Base-by-base conservation (phyloP, 257 asterid species). In the Oldenlandia corymbosa region DNA sequence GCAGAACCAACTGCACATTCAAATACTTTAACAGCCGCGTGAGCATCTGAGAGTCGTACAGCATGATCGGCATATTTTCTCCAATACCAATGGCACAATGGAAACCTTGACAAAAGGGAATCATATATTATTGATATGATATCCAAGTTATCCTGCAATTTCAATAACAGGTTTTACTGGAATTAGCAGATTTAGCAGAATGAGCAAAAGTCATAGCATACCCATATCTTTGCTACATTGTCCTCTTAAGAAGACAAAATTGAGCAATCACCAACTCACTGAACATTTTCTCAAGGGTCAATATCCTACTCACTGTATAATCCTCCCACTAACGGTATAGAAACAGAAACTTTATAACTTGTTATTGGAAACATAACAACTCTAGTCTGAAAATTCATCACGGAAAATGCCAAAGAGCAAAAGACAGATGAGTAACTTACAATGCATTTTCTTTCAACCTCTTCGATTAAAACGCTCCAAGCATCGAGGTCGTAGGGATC, bases 61-160 rank as follows among this genome's bases (percentile, higher is more conserved):
- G 73, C 75, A 67, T 73, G 89, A 78, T 80, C 62, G 52, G 94
- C 94, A 81, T 86, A 91, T 74, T 78, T 83, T 54, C 74, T 81
- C 92, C 94, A 79, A 65, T 84, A 86, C 95, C 96, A 86, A 67
- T 91, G 95, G 76, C 98, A 91, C 81, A 88, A 69, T 24, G 94
- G 98, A 76, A 80, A 91, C 55, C 60, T 78, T 31, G 83, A 78
- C 81, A 91, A 74, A 78, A 91, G 79, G 56, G 88, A 71, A 60
- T 86, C 95, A 73, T 86, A 91, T 46, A 87, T 91, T 62, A 76
- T 68, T 70, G 91, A 83, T 65, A 91, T 76, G 18, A 73, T 59
- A 82, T 82, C 80, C 49, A 78, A 78, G 75, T 85, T 82, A 74
- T 83, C 95, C 98, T 91, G 89, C 78, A 67, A 63, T 64, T 46